Evolutionary conservation across 78 protist genomes (phyloP), one percentile per base, ranked within the genome.

Genomic region (Parvularia atlantis): DNA sequence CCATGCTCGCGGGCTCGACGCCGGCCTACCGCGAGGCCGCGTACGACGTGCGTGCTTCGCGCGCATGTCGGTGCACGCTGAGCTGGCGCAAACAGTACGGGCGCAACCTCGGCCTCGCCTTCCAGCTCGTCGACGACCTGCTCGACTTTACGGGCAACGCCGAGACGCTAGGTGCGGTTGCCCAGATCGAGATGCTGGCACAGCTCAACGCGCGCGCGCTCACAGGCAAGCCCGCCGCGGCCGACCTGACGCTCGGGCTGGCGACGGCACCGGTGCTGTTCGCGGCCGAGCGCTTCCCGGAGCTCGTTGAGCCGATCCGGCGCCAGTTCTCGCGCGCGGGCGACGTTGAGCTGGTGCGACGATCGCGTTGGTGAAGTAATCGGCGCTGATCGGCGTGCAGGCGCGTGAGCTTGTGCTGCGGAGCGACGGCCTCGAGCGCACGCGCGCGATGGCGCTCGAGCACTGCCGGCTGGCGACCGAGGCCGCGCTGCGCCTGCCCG

Each of bases 221-320:
- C n/a, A n/a, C n/a, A n/a, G n/a, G 95, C 50, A 90, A 90, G 81
- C 94, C 90, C 5, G 54, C 78, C 11, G 33, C 65, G 24, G 84
- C 67, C 20, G 93, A 86, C 73, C 39, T 89, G 36, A 19, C 9
- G 31, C 56, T 56, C 37, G 94, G 94, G 0, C 78, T 90, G 16
- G 86, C 90, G 53, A 91, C 96, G 33, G 92, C 94, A 28, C 93
- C 93, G 28, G 85, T 87, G 28, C 77, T 90, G 35, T 87, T 72
- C 63, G 94, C 97, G 24, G 67, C 83, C 16, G 78, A 87, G 66
- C 72, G 79, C 30, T 61, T 22, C 40, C 88, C 91, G 24, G 88
- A 86, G 62, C 73, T 92, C 31, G 66, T 46, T 30, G 70, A 22
- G 31, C 31, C 88, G 44, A 84, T 92, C 36, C 60, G 52, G n/a